Percentiles rank a stretch among this genome's conserved stretches.
phyloP scores from a whole-genome alignment of 495 filamentous ascomycete species.

The Apodospora peruviana region DNA sequence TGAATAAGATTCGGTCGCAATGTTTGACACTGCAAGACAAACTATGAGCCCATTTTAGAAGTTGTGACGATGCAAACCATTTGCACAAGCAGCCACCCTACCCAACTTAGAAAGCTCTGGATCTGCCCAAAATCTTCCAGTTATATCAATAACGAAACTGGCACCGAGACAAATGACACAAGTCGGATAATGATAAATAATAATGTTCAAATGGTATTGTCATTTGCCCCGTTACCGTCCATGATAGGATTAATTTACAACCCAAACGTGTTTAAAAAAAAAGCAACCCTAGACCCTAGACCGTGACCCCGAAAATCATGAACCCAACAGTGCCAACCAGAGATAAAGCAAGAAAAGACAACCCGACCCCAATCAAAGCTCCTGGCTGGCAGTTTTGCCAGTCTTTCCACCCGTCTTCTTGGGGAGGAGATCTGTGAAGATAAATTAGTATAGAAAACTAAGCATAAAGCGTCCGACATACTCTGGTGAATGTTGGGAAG shows the following conservation, averaged over 20 bases:
- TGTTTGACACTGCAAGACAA: too few relatives aligned
- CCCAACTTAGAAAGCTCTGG: too few relatives aligned
- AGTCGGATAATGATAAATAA: not conserved
- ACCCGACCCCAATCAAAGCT: slow-evolving; percentile 63
- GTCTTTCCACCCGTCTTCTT: slow-evolving; percentile 93
- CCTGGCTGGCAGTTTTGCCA: slow-evolving; percentile 85
- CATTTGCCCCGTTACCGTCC: slow-evolving; percentile 59
- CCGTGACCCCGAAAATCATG: slow-evolving; percentile 73
- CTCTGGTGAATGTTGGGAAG: slow-evolving; percentile 98
- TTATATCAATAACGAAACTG: too few relatives aligned
- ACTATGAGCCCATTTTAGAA: too few relatives aligned
- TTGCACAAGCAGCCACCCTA: too few relatives aligned
- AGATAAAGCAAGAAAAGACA: slow-evolving; percentile 53
- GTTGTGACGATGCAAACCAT: too few relatives aligned
- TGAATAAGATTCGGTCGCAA: too few relatives aligned
- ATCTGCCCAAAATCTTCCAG: too few relatives aligned
- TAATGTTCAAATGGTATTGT: slow-evolving; percentile 38
- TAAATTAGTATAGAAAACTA: slow-evolving; percentile 34
- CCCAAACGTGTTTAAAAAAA: slow-evolving; percentile 64
- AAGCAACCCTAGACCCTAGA: slow-evolving; percentile 73
- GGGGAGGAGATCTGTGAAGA: slow-evolving; percentile 79
- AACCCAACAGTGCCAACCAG: slow-evolving; percentile 70
- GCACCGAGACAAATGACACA: too few relatives aligned
- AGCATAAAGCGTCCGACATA: slow-evolving; percentile 47
- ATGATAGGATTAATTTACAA: slow-evolving; percentile 86